These are phyloP conservation scores for Boletus insuetus DNA, from an alignment of 768 basidiomycete species.

Conservation along the genomic window DNA sequence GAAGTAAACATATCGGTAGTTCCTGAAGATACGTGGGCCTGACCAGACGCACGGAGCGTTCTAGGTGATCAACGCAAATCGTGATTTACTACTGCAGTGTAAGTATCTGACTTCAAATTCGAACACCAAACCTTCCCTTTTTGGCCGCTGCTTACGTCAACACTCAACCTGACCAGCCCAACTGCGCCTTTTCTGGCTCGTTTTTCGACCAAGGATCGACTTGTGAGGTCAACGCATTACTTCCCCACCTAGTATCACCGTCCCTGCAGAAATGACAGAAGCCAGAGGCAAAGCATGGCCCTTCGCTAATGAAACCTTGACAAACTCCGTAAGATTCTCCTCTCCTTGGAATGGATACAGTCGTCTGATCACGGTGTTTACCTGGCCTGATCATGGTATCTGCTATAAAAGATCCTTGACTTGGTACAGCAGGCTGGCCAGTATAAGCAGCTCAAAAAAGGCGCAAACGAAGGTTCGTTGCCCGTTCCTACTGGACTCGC, in stretches of 20 bases:
- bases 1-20: too few relatives aligned
- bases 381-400: background rate
- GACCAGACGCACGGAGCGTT: too few relatives aligned
- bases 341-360: background rate
- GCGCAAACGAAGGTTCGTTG: slow-evolving; percentile 89
- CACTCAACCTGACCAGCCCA: background rate
- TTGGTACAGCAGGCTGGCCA: slow-evolving; percentile 93
- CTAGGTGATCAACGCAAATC: too few relatives aligned
- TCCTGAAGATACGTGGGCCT: too few relatives aligned
- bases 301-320: slow-evolving; percentile 78
- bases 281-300: slow-evolving; percentile 84
- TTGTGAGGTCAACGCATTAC: slow-evolving; percentile 66
- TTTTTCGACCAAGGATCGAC: slow-evolving; percentile 79
- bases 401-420: slow-evolving; percentile 74
- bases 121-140: too few relatives aligned
- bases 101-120: background rate
- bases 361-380: background rate
- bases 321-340: slow-evolving; percentile 70
- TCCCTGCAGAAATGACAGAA: slow-evolving; percentile 53
- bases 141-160: slow-evolving; percentile 15
- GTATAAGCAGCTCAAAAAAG: slow-evolving; percentile 98
- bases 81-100: background rate
- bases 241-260: background rate
- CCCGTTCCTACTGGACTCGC: background rate
- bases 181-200: background rate